These are phyloP conservation scores for Calonectria hongkongensis DNA, from an alignment of 2,329 filamentous ascomycete species.

Conservation along the genomic window DNA sequence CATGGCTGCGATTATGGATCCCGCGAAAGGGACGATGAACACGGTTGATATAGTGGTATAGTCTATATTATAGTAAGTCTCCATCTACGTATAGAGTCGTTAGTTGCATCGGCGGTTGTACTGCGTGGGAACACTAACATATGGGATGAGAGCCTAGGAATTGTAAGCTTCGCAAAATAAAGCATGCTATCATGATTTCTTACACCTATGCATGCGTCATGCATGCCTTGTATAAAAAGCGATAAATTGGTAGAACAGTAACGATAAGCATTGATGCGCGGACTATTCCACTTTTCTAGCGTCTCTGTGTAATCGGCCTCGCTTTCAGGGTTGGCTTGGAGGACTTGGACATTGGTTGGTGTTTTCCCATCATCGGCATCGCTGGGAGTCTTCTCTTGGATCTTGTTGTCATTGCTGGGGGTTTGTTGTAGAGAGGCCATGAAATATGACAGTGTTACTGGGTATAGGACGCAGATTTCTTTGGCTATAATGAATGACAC, in stretches of 20 bases:
- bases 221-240: slow-evolving; percentile 9
- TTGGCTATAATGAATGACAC: too few relatives aligned
- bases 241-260: not conserved
- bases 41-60: slow-evolving; percentile 13
- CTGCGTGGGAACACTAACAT: not conserved
- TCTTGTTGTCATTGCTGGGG: not conserved
- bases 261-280: not conserved
- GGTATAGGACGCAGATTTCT: not conserved
- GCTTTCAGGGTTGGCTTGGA: not conserved
- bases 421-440: not conserved
- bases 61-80: slow-evolving; percentile 1
- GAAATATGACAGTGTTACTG: not conserved
- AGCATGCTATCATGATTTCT: not conserved
- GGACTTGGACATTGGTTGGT: not conserved
- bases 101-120: not conserved
- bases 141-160: slow-evolving; percentile 11
- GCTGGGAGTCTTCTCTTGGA: not conserved
- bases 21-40: not conserved
- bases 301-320: not conserved
- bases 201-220: slow-evolving; percentile 13
- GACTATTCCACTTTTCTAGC: slow-evolving; percentile 2
- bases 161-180: not conserved
- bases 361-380: not conserved
- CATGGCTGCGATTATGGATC: not conserved
- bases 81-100: not conserved